A percentile compares a stretch with the other conserved stretches of the same genome.
These are phyloP conservation scores for Wickerhamiella cacticola DNA, from an alignment of 805 yeast species.

Conservation along the genomic window DNA sequence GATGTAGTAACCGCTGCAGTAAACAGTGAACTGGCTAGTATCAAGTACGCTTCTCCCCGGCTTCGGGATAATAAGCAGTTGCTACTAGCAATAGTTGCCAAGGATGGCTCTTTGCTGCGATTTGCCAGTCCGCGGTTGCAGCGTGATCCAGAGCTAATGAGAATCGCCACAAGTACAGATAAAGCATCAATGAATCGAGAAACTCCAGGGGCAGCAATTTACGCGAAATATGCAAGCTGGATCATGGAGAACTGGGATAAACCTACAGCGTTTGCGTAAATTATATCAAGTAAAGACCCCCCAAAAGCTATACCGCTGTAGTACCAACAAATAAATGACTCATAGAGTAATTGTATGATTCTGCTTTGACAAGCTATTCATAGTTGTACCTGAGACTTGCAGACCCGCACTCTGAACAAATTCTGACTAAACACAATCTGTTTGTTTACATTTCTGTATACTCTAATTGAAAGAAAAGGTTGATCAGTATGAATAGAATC, in stretches of 20 bases:
- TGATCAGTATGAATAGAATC: slow-evolving; percentile 7
- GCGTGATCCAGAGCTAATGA: background rate
- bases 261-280: background rate
- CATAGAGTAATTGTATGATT: too few relatives aligned
- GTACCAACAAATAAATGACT: too few relatives aligned
- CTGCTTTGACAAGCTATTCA: too few relatives aligned
- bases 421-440: background rate
- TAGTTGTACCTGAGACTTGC: slow-evolving; percentile 2
- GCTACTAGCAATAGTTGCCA: background rate
- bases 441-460: slow-evolving; percentile 10
- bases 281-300: too few relatives aligned
- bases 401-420: slow-evolving; percentile 1
- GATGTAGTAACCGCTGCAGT: slow-evolving; percentile 5
- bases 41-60: slow-evolving; percentile 7
- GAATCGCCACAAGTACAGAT: background rate
- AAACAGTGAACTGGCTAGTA: background rate
- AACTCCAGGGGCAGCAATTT: background rate
- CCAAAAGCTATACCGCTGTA: too few relatives aligned
- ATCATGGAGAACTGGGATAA: slow-evolving; percentile 6
- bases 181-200: background rate
- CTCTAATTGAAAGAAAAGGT: background rate
- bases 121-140: background rate
- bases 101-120: background rate
- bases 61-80: slow-evolving; percentile 3
- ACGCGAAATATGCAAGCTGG: slow-evolving; percentile 3